Evolutionary conservation across 2,329 filamentous ascomycete genomes (phyloP).

Genomic region (Penicillium crustosum): DNA sequence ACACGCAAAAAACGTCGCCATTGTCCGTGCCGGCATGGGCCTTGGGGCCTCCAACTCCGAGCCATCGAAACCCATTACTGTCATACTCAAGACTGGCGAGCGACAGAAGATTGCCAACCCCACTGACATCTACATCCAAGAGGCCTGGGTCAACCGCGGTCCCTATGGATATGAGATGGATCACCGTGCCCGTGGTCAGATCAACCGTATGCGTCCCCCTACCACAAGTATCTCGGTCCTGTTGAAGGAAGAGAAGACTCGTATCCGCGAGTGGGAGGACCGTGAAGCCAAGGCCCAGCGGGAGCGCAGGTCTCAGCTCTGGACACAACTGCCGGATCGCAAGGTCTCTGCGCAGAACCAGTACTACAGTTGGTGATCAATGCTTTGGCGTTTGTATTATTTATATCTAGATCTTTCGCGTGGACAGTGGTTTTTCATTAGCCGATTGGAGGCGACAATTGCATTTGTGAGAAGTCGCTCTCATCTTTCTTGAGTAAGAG

Average conservation of each 20-base stretch:
- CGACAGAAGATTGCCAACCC: constrained; percentile 70
- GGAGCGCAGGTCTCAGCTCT: constrained; percentile 71
- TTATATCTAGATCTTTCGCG: constrained; percentile 24
- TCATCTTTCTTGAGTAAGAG: constrained; percentile 2
- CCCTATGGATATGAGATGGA: constrained; percentile 62
- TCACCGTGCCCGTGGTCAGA: constrained; percentile 72
- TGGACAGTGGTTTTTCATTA: constrained; percentile 21
- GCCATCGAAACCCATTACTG: constrained; percentile 52
- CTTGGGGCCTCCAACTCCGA: constrained; percentile 46
- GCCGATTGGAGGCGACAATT: constrained; percentile 14
- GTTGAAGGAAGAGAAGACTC: constrained; percentile 90
- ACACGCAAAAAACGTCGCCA: constrained; percentile 75
- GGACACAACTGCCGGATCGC: constrained; percentile 84
- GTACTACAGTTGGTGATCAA: constrained; percentile 81
- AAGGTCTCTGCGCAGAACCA: constrained; percentile 80
- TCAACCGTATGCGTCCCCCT: constrained; percentile 67
- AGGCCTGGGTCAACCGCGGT: constrained; percentile 88
- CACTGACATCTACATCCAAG: constrained; percentile 82
- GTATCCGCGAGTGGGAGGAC: constrained; percentile 77
- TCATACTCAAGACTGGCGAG: constrained; percentile 73
- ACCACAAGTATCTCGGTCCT: constrained; percentile 75
- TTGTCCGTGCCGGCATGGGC: constrained; percentile 83
- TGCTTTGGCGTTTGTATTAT: constrained; percentile 35
- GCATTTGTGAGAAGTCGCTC: constrained; percentile 15
- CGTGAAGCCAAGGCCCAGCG: constrained; percentile 74